Conservation (phyloP, 805 yeast species). For the Cyberlindnera japonica region DNA sequence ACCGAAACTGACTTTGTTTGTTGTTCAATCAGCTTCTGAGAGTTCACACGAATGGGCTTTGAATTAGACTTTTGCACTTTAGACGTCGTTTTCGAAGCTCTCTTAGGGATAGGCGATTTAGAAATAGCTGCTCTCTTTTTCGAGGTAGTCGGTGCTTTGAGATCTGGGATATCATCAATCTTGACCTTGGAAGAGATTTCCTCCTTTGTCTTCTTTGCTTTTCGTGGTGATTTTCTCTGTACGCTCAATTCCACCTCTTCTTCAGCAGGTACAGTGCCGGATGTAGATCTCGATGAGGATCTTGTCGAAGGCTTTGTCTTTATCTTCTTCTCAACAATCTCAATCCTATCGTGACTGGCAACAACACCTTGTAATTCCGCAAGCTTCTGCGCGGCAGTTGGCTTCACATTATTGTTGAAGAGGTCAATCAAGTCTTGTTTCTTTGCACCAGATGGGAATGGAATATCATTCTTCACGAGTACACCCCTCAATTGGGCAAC, state of each 20-base stretch:
- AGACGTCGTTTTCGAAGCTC: background rate
- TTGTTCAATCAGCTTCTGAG: no score
- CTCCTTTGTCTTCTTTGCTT: conserved; percentile 18
- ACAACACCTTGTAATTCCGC: conserved; percentile 28
- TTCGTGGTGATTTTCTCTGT: conserved; percentile 19
- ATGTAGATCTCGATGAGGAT: conserved; percentile 1
- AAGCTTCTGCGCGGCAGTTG: conserved; percentile 42
- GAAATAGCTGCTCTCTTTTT: conserved; percentile 8
- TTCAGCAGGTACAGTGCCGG: conserved; percentile 1
- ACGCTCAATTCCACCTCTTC: no score
- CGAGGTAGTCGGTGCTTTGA: conserved; percentile 5
- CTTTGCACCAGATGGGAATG: conserved; percentile 58
- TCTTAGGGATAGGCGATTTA: conserved; percentile 1
- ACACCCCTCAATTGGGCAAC: conserved; percentile 69
- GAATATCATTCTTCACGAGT: conserved; percentile 58
- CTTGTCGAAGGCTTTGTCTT: conserved; percentile 1
- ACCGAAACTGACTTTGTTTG: no score
- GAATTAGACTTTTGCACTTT: no score
- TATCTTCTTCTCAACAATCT: conserved; percentile 30
- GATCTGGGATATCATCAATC: conserved; percentile 16
- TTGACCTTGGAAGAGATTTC: conserved; percentile 10
- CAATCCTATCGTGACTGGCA: conserved; percentile 37
- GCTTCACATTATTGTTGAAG: conserved; percentile 52
- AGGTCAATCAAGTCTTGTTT: conserved; percentile 61
- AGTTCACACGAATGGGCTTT: no score